Base-by-base conservation (phyloP, 306 rosid species). In the Castanospermum australe region DNA sequence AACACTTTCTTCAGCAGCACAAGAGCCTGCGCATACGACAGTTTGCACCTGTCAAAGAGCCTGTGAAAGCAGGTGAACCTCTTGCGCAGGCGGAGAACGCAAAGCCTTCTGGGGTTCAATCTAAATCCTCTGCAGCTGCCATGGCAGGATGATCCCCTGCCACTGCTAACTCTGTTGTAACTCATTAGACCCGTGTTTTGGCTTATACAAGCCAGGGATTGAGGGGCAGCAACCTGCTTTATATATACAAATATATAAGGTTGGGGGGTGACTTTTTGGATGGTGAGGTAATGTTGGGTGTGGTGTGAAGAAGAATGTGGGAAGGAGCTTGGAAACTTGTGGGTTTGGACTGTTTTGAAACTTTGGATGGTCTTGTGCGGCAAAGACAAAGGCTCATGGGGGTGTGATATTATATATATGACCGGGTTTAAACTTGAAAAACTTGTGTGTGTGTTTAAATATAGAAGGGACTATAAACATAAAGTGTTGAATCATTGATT, bases 61-160 rank as follows among this genome's bases (percentile, higher is more conserved):
- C 67, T 85, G 24, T 90, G 71, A 6, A 90, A 62, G 73, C 82
- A 79, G 39, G 39, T 21, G 77, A 93, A 84, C 68, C 89, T 82
- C 7, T 84, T 56, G 9, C 93, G 78, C 1, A 92, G 82, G 32
- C 89, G 65, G 4, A 56, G 75, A 6, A 61, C 62, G 78, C 80
- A 79, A 32, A 86, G 56, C 79, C 91, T 87, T 78, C 78, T 87
- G 0, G 87, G 79, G 73, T 84, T 84, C 9, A 93, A 79, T 69
- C 88, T 85, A 79, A 91, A 88, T 15, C 92, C 93, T 77, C 90
- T 87, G 64, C 75, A 78, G 62, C 76, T 82, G 55, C 83, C 79
- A 51, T 82, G 80, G 57, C 79, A 81, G 5, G 52, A 78, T 6
- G 81, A 72, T 61, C 73, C 77, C 39, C 44, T 88, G 2, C 83